Base-by-base conservation (phyloP, 176 grass and related monocot species). In the Oropetium thomaeum region DNA sequence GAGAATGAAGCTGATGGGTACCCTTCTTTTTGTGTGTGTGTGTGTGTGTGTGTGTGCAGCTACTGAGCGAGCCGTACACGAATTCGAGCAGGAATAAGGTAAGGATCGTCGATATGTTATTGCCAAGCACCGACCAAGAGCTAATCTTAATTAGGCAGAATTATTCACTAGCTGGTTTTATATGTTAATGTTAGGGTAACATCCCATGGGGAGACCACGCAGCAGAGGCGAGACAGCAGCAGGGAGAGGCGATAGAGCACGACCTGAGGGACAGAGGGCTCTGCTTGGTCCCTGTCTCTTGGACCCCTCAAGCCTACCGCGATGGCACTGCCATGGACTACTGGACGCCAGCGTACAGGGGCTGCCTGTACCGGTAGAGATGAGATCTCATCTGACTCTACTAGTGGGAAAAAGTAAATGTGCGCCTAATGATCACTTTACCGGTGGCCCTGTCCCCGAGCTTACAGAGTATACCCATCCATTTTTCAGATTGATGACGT, bases 21-120 rank as follows among this genome's bases (percentile, higher is more conserved):
- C 22, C 45, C 49, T 42, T 37, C 80, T 58, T 9, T 30, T 79
- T 71, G n/a, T 82, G 22, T 75, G 74, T 72, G 7, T 77, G 41
- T 28, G 42, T 91, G 84, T 82, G 22, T 75, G 74, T 72, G 7
- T 77, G 41, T 28, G 42, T 91, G 84, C 91, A 98, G 95, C 41
- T 98, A 68, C 82, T 98, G 9, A 94, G 95, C 85, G 91, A 98
- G 44, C 89, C 95, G 41, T 98, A 90, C 81, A 92, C 90, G 67
- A 92, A 88, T 55, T 75, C 89, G 49, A 77, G 70, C 80, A 78
- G 65, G 48, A 81, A 60, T 74, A 89, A 93, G 90, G 90, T 97
- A 91, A 29, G 10, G 0, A 58, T 22, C 13, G 61, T 10, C 7
- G 49, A 51, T 13, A 47, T 58, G 35, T 8, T 38, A 38, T 8